Base-by-base conservation (phyloP, 352 stramenopile genomes). In the Globisporangium sylvaticum region DNA sequence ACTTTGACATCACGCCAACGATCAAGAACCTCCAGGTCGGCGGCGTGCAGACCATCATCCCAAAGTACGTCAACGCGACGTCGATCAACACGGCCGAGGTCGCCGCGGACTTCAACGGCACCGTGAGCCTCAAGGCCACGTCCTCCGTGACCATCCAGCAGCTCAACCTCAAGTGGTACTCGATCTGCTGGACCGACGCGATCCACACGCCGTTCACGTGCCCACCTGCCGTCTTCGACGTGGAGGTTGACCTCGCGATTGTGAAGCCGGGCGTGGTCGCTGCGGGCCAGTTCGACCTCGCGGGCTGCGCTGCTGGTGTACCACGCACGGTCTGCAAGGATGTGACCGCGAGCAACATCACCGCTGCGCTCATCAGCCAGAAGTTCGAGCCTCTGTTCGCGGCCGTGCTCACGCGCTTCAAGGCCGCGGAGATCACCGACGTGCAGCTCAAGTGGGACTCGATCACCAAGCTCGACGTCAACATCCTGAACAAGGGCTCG, bases 91-190 rank as follows among this genome's bases (percentile, higher is more conserved):
- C 63, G 6, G 65, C 87, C 18, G 60, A 76, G 29, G 48, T 88
- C 39, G 80, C 80, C 44, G 77, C 74, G 37, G 64, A 71, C 66
- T 88, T 89, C 57, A 78, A 70, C 77, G 29, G 29, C 27, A 31
- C 10, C 31, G 31, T 34, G 31, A 34, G 7, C 22, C 27, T 85
- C 18, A 54, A 76, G 56, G 77, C 64, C 46, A 79, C 69, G 32
- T 24, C 88, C 31, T 69, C 63, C 27, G 62, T 90, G 44, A 69
- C 82, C 60, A 78, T 89, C 62, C 70, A 76, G 60, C 79, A 87
- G 76, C 72, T 77, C 31, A 63, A 89, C 69, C 73, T 84, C 65
- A 80, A 82, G 63, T 90, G 82, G 80, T 89, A 79, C 65, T 73
- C 84, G 62, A 71, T 89, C 57, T 88, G 80, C 77, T 87, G 77